Conservation (phyloP, 1,284 basidiomycete species). For the Cerrena zonata region DNA sequence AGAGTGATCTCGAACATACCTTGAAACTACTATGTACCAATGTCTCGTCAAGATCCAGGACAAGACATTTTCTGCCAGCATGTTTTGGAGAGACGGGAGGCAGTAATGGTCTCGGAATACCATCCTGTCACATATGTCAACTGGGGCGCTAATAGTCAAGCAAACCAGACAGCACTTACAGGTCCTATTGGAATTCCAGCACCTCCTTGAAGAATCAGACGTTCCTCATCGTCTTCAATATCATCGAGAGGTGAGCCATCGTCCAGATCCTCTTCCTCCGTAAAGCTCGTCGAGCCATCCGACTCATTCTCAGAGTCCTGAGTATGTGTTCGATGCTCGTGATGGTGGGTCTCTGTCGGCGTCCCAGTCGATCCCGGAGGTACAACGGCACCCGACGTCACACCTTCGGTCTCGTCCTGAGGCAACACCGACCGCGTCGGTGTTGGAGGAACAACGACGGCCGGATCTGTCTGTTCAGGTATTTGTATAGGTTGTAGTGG, state of each 20-base stretch:
- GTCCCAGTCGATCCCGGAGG: slow-evolving; percentile 61
- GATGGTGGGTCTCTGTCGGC: slow-evolving; percentile 23
- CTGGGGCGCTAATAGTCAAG: neutral
- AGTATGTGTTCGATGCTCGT: slow-evolving; percentile 28
- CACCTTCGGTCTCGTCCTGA: slow-evolving; percentile 53
- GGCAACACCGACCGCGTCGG: slow-evolving; percentile 40
- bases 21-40: slow-evolving; percentile 91
- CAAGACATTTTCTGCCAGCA: slow-evolving; percentile 83
- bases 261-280: slow-evolving; percentile 45
- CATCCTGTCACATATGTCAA: slow-evolving; percentile 51
- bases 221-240: slow-evolving; percentile 72
- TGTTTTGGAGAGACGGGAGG: slow-evolving; percentile 72
- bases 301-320: slow-evolving; percentile 37
- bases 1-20: slow-evolving; percentile 36
- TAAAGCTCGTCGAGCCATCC: slow-evolving; percentile 37
- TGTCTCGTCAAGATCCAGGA: slow-evolving; percentile 94
- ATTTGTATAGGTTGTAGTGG: slow-evolving; percentile 11
- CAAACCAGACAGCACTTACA: slow-evolving; percentile 36
- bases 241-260: slow-evolving; percentile 40
- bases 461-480: slow-evolving; percentile 11
- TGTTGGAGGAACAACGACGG: slow-evolving; percentile 46
- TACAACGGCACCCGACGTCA: slow-evolving; percentile 66
- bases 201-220: slow-evolving; percentile 74
- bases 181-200: slow-evolving; percentile 78
- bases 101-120: slow-evolving; percentile 76